Evolutionary conservation across 805 yeast species (phyloP), one percentile per base, ranked within the genome.

Genomic region (Wickerhamiella shivajii): DNA sequence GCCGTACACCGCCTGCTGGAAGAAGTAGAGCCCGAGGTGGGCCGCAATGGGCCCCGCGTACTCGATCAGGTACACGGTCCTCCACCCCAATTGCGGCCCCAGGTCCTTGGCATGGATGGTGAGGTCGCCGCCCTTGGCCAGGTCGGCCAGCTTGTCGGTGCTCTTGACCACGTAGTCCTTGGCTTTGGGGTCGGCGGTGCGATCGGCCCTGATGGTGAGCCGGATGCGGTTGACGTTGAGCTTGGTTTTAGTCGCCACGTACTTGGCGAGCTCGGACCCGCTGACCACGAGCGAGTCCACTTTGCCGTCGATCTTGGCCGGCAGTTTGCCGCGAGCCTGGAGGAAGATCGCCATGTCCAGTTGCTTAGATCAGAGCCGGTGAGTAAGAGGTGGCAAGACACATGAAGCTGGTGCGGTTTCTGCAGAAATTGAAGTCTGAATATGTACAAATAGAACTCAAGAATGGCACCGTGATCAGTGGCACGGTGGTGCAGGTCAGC

Each of bases 51-150:
- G 98, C 3, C 97, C 97, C 12, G 79, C 45, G 53, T 90, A 90
- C 59, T 90, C 98, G 42, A 81, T 60, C 33, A 81, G 46, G 51
- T 74, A 90, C n/a, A 87, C 97, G 3, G 83, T 67, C 57, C 78
- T 69, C 95, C 96, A 90, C 4, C 75, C 74, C 38, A 90, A 71
- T 57, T 90, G 98, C 1, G 85, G 84, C 14, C 98, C 98, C 40
- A 87, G 62, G 51, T 87, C 98, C 54, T 87, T 85, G 36, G 78
- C 78, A 42, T 59, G 69, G 10, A 84, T 63, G 16, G 62, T 46
- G 7, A 60, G 44, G 16, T 28, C 34, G 8, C 53, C 58, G 15
- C 58, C 56, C 26, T 60, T 49, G 1, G 69, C 69, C 38, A 65
- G 66, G n/a, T 56, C 62, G 20, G 51, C 55, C 25, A 76, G 56